phyloP scores from a whole-genome alignment of 495 filamentous ascomycete genomes.

The Aspergillus cavernicola region DNA sequence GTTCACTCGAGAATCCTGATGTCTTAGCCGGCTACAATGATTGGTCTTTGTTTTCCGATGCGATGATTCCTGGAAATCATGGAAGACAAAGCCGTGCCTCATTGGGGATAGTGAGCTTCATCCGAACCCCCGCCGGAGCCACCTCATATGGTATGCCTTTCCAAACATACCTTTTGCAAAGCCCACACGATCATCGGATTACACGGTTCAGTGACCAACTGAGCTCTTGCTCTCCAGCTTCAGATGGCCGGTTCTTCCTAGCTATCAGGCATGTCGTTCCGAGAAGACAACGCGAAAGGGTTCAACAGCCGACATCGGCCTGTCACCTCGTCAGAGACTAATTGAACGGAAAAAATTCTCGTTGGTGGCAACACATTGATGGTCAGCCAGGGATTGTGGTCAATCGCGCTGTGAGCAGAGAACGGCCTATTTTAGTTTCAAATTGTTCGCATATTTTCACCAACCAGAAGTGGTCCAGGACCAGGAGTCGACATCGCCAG shows the following conservation, averaged over 20 bases:
- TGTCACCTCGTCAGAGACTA: not conserved
- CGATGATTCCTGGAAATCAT: not conserved
- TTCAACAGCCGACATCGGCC: not conserved
- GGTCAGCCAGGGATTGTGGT: too few relatives aligned
- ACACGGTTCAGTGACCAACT: too few relatives aligned
- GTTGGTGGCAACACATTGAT: slow-evolving; percentile 11
- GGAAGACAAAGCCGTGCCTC: slow-evolving; percentile 3
- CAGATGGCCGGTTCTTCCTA: not conserved
- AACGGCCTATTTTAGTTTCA: not conserved
- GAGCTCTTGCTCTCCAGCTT: not conserved
- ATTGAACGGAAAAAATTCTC: slow-evolving; percentile 14
- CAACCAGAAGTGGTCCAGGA: slow-evolving; percentile 13
- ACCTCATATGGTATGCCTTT: not conserved
- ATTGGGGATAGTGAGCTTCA: not conserved
- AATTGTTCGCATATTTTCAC: slow-evolving; percentile 2
- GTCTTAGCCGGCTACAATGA: not conserved
- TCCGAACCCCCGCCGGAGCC: not conserved
- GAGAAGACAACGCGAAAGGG: not conserved
- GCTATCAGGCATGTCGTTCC: not conserved
- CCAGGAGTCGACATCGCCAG: not conserved
- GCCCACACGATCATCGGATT: not conserved
- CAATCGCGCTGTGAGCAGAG: slow-evolving; percentile 3
- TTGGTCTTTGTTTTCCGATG: slow-evolving; percentile 4
- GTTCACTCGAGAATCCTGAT: slow-evolving; percentile 1
- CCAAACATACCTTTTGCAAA: too few relatives aligned